Conservation (phyloP, 2,329 filamentous ascomycete genomes). For the Claviceps lovelessii region DNA sequence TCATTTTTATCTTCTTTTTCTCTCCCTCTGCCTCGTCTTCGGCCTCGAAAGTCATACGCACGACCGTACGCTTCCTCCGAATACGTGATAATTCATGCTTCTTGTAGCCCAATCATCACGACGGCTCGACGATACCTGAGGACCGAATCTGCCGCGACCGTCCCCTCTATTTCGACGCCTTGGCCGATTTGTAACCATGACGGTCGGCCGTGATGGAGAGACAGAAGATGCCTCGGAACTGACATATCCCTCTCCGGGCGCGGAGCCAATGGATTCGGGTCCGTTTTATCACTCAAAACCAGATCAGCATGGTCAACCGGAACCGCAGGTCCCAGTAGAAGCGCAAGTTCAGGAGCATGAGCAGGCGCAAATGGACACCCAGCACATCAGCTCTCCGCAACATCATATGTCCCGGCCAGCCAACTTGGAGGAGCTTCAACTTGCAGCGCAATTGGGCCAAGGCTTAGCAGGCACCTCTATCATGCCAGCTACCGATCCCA, state of each 20-base stretch:
- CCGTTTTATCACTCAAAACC: slow-evolving; percentile 29
- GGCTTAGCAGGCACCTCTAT: slow-evolving; percentile 34
- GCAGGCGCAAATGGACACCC: slow-evolving; percentile 15
- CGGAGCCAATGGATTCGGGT: slow-evolving; percentile 28
- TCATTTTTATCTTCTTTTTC: neutral
- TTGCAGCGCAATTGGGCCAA: slow-evolving; percentile 43
- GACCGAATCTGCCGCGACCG: neutral
- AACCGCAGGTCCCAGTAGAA: slow-evolving; percentile 15
- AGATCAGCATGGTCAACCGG: slow-evolving; percentile 16
- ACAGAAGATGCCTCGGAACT: slow-evolving; percentile 22
- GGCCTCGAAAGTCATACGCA: neutral
- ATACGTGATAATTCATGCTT: neutral
- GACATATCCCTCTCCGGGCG: slow-evolving; percentile 32
- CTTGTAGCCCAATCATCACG: neutral
- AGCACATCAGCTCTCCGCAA: slow-evolving; percentile 24
- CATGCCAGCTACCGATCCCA: slow-evolving; percentile 32
- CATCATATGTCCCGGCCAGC: slow-evolving; percentile 28
- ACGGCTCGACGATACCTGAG: neutral
- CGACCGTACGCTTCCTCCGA: too few species aligned
- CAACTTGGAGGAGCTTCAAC: slow-evolving; percentile 41
- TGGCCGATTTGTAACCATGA: slow-evolving; percentile 13
- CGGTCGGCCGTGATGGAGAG: slow-evolving; percentile 20
- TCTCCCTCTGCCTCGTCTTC: neutral
- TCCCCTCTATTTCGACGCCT: neutral
- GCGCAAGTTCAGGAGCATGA: slow-evolving; percentile 18